A percentile compares a stretch with the other conserved stretches of the same genome.
Evolutionary conservation across 129 eudicot species (phyloP).

Genomic region (Chrysanthemum lavandulifolium): DNA sequence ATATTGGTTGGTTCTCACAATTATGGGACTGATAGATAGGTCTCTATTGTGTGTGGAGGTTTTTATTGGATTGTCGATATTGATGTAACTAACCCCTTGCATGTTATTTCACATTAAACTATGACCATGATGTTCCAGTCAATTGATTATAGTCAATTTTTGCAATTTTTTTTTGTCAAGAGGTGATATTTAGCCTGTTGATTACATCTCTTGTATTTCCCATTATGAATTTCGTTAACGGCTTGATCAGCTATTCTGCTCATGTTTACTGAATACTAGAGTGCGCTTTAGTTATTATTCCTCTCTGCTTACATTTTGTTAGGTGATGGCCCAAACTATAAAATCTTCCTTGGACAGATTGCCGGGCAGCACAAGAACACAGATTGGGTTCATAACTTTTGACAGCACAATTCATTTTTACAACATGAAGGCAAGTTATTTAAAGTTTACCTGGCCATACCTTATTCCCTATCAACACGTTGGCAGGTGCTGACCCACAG

Average conservation of each 20-base stretch:
- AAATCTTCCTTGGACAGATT: slow-evolving; percentile 84
- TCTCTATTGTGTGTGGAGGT: not conserved
- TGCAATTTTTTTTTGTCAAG: not conserved
- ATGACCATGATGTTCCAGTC: not conserved
- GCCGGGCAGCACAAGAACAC: slow-evolving; percentile 91
- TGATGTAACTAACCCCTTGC: not conserved
- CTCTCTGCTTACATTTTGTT: slow-evolving; percentile 20
- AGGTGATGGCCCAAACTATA: slow-evolving; percentile 95
- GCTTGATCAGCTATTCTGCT: slow-evolving; percentile 9
- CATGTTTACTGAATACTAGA: slow-evolving; percentile 8
- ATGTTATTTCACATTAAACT: not conserved
- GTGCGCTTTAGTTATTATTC: slow-evolving; percentile 15
- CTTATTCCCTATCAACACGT: not conserved
- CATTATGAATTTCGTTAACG: slow-evolving; percentile 4
- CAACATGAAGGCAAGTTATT: slow-evolving; percentile 80
- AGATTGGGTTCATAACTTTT: slow-evolving; percentile 92
- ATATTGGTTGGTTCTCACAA: not conserved
- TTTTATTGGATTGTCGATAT: not conserved
- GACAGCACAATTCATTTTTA: slow-evolving; percentile 95
- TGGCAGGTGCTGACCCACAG: slow-evolving; percentile 18
- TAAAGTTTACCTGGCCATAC: not conserved
- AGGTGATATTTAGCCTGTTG: not conserved
- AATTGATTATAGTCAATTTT: not conserved
- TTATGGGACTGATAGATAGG: not conserved
- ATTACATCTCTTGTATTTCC: not conserved